Evolutionary conservation across 257 asterid species (phyloP), one percentile per base, ranked within the genome.

Genomic region (Forsythia suspensa): DNA sequence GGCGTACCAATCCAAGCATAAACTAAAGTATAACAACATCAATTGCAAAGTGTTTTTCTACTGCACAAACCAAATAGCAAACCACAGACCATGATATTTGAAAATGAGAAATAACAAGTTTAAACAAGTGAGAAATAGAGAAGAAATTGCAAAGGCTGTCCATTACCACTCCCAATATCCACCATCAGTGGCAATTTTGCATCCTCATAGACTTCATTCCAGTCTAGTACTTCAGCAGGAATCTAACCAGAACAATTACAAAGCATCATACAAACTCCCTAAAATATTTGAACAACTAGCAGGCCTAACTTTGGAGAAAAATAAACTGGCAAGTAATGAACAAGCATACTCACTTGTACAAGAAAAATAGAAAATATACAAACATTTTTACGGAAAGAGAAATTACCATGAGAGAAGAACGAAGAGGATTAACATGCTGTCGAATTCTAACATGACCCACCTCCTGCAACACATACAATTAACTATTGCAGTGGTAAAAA

Each of bases 341-440:
- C 78, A 37, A n/a, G 2, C 24, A 66, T 5, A 18, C 34, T 18
- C n/a, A 0, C 39, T 20, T 10, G 8, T 24, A 15, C 63, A 29
- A 29, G 34, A 29, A 29, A 29, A 29, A 29, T 2, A 55, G 65
- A 1, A 55, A 63, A 63, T 0, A 21, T 24, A 63, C 34, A 63
- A 63, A 24, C 13, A 16, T 55, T 39, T 24, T 11, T 9, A 63
- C 15, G 2, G 40, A 46, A 8, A 41, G 41, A 78, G 51, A 85
- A 83, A 55, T 70, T 83, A 95, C 99, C 98, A 92, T 81, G 84
- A 86, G 91, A 43, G 84, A 39, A 70, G 89, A 84, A 36, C 96
- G 90, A 72, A 95, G 91, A 77, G 99, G 99, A 82, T 95, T 95
- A 46, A 93, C 97, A 86, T 95, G 99, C 89, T 91, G 98, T 76